Conservation (phyloP, 805 yeast genomes). For the Kodamaea kaohsiungensis region DNA sequence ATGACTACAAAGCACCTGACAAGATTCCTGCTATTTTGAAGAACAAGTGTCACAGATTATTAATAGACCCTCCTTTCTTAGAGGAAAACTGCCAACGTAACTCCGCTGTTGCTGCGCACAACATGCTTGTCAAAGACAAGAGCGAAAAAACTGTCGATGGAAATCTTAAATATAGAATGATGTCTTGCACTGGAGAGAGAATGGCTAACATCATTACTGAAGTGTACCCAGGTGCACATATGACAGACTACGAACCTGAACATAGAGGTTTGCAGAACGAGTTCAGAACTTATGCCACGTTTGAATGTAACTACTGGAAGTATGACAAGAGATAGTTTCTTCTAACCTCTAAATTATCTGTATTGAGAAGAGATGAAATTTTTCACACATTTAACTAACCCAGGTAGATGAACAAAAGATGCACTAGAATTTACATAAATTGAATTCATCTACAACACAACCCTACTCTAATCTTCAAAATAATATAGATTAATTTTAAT, state of each 20-base stretch:
- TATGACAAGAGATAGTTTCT: conserved; percentile 24
- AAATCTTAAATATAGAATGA: conserved; percentile 46
- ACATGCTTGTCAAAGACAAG: conserved; percentile 48
- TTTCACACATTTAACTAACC: no score
- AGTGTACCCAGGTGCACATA: conserved; percentile 62
- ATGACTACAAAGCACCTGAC: conserved; percentile 74
- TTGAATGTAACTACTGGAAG: conserved; percentile 69
- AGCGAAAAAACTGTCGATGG: conserved; percentile 41
- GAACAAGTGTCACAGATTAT: conserved; percentile 66
- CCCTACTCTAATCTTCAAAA: no score
- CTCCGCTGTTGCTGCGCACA: conserved; percentile 53
- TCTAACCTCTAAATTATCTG: no score
- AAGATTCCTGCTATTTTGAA: conserved; percentile 56
- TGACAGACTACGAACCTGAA: conserved; percentile 73
- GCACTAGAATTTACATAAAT: no score
- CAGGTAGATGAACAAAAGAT: no score
- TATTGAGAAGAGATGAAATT: no score
- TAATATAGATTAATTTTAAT: no score
- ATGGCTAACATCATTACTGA: conserved; percentile 64
- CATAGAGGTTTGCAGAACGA: conserved; percentile 88
- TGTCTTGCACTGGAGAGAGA: conserved; percentile 89
- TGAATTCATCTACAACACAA: no score
- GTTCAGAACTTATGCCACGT: conserved; percentile 81
- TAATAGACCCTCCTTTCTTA: conserved; percentile 88
- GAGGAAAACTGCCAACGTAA: conserved; percentile 80